Base-by-base conservation (phyloP, 116 monocot species). In the Papilionanthe hybrid region DNA sequence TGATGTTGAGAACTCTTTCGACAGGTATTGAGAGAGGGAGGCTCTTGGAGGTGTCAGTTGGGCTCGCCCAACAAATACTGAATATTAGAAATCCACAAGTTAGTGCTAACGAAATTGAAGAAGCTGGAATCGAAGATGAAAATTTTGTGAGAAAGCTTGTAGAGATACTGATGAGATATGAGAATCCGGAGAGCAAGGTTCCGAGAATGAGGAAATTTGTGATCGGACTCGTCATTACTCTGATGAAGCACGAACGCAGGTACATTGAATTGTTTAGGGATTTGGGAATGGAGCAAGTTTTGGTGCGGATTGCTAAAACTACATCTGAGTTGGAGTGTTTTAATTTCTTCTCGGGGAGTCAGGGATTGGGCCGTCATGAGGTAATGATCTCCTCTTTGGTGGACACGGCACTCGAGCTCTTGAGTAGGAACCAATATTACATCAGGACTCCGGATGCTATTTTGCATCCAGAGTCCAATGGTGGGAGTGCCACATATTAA, bases 121-220 rank as follows among this genome's bases (percentile, higher is more conserved):
- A 25, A 42, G 81, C 83, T 17, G 68, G 77, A 23, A 79, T 90
- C 44, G 56, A 57, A 42, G 85, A 81, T 20, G 11, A 9, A 18
- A 43, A 78, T 0, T 63, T 95, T 3, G 84, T 81, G 4, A 42
- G 48, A 72, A 82, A 44, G 77, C 27, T 90, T 8, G 77, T 91
- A 20, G 25, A 72, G 18, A 72, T 88, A 37, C 83, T 94, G 79
- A 55, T 55, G 11, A 53, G 19, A 13, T 78, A 94, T 53, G 73
- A 43, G 5, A 53, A 72, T 22, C 90, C 89, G 25, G 77, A 75
- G 1, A 72, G 77, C 41, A 83, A 86, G n/a, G 84, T 82, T 44
- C 88, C 94, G 12, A 78, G 94, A 57, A 88, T 89, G 32, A 86
- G 91, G 42, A 87, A 84, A 78, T 87, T 82, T 71, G 79, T 77